phyloP scores from a whole-genome alignment of 2,329 filamentous ascomycete species.

The Neonectria coccinea region DNA sequence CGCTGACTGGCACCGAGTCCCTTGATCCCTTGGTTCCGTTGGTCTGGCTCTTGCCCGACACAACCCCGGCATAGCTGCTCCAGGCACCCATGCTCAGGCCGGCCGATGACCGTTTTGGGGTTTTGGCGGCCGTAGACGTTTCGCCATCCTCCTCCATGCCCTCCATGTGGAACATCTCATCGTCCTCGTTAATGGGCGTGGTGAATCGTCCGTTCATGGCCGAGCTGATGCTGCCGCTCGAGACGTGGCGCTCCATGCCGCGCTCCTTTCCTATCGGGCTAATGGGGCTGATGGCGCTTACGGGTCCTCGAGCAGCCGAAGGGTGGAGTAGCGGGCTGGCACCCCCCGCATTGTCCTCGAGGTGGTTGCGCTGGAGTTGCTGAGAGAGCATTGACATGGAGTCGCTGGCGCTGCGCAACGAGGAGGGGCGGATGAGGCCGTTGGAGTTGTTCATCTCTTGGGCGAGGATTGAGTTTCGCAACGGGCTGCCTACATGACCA shows the following conservation, averaged over 20 bases:
- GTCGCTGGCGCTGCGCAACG: slow-evolving; percentile 58
- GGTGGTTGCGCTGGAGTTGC: slow-evolving; percentile 70
- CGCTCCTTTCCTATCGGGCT: slow-evolving; percentile 57
- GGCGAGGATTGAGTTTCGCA: slow-evolving; percentile 72
- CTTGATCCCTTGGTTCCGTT: slow-evolving; percentile 47
- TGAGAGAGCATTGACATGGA: slow-evolving; percentile 70
- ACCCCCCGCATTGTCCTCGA: slow-evolving; percentile 60
- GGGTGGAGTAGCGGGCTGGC: slow-evolving; percentile 65
- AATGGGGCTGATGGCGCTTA: slow-evolving; percentile 54
- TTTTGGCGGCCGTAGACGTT: slow-evolving; percentile 55
- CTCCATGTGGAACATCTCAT: slow-evolving; percentile 70
- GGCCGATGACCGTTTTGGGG: slow-evolving; percentile 63
- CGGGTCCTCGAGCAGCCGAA: slow-evolving; percentile 54
- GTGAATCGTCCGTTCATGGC: slow-evolving; percentile 68
- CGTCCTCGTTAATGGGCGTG: slow-evolving; percentile 74
- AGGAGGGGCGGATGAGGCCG: slow-evolving; percentile 55
- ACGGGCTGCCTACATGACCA: slow-evolving; percentile 73
- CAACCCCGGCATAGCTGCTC: slow-evolving; percentile 57
- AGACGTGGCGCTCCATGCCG: slow-evolving; percentile 68
- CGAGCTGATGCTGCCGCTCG: slow-evolving; percentile 68
- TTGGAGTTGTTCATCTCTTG: slow-evolving; percentile 61
- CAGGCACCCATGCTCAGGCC: slow-evolving; percentile 54
- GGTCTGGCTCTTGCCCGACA: slow-evolving; percentile 45
- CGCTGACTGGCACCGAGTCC: slow-evolving; percentile 47
- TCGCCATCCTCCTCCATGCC: slow-evolving; percentile 74